These are phyloP conservation scores for Talaromyces liani DNA, from an alignment of 495 filamentous ascomycete species.

Conservation along the genomic window DNA sequence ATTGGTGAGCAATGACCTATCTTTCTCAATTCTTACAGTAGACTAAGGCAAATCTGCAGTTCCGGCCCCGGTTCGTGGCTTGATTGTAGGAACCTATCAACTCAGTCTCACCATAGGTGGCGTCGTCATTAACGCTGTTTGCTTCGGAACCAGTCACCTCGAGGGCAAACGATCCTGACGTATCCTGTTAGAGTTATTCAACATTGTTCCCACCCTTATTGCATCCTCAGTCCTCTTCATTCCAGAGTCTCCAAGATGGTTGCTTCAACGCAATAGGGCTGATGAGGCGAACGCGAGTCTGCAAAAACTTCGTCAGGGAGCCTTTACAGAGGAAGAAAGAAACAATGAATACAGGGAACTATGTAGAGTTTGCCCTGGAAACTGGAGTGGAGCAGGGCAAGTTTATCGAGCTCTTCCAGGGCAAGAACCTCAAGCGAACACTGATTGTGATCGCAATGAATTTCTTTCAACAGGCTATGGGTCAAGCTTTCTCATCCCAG, in stretches of 20 bases:
- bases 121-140: conserved; percentile 2
- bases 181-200: conserved; percentile 23
- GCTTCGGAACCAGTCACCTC: conserved; percentile 19
- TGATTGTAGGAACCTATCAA: conserved; percentile 25
- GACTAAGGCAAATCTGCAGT: conserved; percentile 11
- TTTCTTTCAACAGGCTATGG: conserved; percentile 20
- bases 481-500: conserved; percentile 13
- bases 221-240: conserved; percentile 22
- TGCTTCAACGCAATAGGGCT: conserved; percentile 17
- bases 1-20: conserved; percentile 19
- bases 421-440: neutral
- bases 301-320: conserved; percentile 12
- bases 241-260: conserved; percentile 23
- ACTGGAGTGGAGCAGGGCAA: neutral
- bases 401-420: neutral
- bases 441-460: conserved; percentile 14
- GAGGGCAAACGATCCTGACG: conserved; percentile 17
- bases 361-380: neutral
- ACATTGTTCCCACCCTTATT: conserved; percentile 19
- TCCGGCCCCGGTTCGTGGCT: conserved; percentile 21
- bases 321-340: conserved; percentile 10
- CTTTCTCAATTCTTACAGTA: conserved; percentile 9
- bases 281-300: conserved; percentile 18
- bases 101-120: conserved; percentile 4
- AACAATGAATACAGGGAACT: conserved; percentile 8